These are phyloP conservation scores for Elaeis guineensis DNA, from an alignment of 176 grass and related monocot species.

Conservation along the genomic window DNA sequence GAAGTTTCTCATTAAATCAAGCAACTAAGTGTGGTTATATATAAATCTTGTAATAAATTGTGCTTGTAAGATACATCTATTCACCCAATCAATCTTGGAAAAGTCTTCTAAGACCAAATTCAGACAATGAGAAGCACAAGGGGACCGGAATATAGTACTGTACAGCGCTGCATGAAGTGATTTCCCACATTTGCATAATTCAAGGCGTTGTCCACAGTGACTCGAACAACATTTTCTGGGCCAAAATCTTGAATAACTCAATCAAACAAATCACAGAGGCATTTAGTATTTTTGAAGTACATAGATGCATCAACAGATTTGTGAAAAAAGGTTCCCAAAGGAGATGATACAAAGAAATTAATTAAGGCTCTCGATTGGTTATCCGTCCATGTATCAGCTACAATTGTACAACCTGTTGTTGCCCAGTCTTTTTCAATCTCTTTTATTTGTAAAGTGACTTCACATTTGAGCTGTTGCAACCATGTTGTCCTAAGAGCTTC, in stretches of 20 bases:
- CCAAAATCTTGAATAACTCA: constrained; percentile 88
- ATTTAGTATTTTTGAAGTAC: constrained; percentile 61
- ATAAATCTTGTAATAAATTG: constrained; percentile 76
- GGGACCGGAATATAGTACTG: constrained; percentile 68
- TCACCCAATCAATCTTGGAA: constrained; percentile 90
- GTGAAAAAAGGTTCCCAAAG: constrained; percentile 79
- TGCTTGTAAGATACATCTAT: constrained; percentile 70
- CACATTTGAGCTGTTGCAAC: constrained; percentile 69
- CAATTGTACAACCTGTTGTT: constrained; percentile 79
- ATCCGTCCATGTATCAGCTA: constrained; percentile 88
- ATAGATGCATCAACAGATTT: constrained; percentile 73
- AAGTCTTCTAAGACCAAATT: constrained; percentile 76
- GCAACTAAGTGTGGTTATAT: constrained; percentile 69
- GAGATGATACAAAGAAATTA: constrained; percentile 71
- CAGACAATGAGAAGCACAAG: constrained; percentile 75
- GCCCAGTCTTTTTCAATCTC: constrained; percentile 86
- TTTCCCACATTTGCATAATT: constrained; percentile 60
- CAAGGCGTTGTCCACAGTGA: constrained; percentile 61
- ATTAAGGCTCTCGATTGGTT: constrained; percentile 71
- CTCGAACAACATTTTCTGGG: constrained; percentile 82
- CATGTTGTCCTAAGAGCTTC: constrained; percentile 59
- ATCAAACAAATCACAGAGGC: constrained; percentile 76
- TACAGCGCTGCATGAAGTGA: constrained; percentile 86
- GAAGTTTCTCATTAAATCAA: constrained; percentile 61
- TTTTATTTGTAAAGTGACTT: constrained; percentile 49